Evolutionary conservation across 2,329 filamentous ascomycete species (phyloP).

Genomic region (Verticillium albo-atrum): DNA sequence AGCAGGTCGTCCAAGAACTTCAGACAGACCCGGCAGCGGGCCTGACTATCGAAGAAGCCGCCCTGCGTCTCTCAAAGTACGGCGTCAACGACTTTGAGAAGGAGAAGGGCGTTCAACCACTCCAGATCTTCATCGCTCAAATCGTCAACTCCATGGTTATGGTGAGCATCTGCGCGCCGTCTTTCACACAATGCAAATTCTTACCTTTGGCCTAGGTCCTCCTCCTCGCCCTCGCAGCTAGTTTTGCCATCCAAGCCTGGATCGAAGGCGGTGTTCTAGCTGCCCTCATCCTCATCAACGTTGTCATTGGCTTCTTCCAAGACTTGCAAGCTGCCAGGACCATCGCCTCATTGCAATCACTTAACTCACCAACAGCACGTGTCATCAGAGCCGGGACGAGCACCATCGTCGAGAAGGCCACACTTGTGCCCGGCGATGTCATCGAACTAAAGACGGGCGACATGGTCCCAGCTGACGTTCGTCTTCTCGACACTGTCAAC

Average conservation of each 20-base stretch:
- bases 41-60: slow-evolving; percentile 46
- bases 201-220: slow-evolving; percentile 33
- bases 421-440: slow-evolving; percentile 53
- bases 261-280: slow-evolving; percentile 47
- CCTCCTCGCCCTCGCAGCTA: slow-evolving; percentile 54
- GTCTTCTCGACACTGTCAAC: slow-evolving; percentile 52
- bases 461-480: slow-evolving; percentile 52
- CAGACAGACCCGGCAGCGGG: slow-evolving; percentile 48
- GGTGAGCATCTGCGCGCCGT: slow-evolving; percentile 58
- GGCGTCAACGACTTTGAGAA: slow-evolving; percentile 54
- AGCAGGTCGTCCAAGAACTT: slow-evolving; percentile 47
- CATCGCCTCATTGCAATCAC: slow-evolving; percentile 32
- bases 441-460: slow-evolving; percentile 45
- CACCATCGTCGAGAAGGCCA: slow-evolving; percentile 21
- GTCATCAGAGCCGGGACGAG: slow-evolving; percentile 31
- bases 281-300: slow-evolving; percentile 48
- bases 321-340: slow-evolving; percentile 36
- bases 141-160: slow-evolving; percentile 57
- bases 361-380: slow-evolving; percentile 29
- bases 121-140: slow-evolving; percentile 54
- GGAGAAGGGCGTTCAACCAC: slow-evolving; percentile 42
- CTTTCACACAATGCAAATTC: slow-evolving; percentile 34
- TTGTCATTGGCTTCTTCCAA: slow-evolving; percentile 42
- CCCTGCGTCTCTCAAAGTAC: slow-evolving; percentile 43
- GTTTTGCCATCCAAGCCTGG: slow-evolving; percentile 44